phyloP scores from a whole-genome alignment of 192 early-diverging fungal species.

The Haplosporangium gracile region DNA sequence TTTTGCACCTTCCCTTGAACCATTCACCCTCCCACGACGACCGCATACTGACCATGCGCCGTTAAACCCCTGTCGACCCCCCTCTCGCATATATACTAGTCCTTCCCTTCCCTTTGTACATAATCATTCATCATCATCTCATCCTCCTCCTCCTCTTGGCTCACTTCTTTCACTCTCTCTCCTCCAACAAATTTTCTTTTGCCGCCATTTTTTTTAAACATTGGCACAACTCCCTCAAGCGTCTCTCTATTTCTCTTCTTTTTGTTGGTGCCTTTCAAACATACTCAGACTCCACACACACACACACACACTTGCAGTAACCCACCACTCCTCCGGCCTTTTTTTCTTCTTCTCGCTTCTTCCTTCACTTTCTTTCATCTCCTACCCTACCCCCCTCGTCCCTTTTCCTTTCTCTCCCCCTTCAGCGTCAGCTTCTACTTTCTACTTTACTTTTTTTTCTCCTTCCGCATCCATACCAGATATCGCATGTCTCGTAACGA shows the following conservation, averaged over 20 bases:
- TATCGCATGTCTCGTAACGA: slow-evolving; percentile 45
- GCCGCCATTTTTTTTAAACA: slow-evolving; percentile 13
- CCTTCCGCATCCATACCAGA: background rate
- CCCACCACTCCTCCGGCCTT: background rate
- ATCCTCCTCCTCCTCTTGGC: background rate
- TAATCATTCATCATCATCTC: background rate
- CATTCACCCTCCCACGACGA: slow-evolving; percentile 1
- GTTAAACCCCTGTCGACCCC: background rate
- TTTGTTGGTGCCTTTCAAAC: slow-evolving; percentile 21
- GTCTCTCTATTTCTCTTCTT: background rate
- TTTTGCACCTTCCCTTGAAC: background rate
- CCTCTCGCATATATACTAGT: background rate
- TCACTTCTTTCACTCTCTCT: background rate
- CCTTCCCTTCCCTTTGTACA: background rate
- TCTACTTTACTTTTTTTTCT: background rate
- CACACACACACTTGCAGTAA: background rate
- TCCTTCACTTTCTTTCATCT: background rate
- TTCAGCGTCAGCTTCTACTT: slow-evolving; percentile 16
- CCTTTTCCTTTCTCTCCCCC: background rate
- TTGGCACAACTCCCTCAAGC: slow-evolving; percentile 4
- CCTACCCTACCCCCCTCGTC: background rate
- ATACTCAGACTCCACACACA: too few relatives aligned
- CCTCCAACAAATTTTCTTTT: slow-evolving; percentile 20
- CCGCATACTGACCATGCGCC: slow-evolving; percentile 14
- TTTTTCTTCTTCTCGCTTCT: background rate